These are phyloP conservation scores for Wickerhamiella lipophila DNA, from an alignment of 805 yeast species.

Conservation along the genomic window DNA sequence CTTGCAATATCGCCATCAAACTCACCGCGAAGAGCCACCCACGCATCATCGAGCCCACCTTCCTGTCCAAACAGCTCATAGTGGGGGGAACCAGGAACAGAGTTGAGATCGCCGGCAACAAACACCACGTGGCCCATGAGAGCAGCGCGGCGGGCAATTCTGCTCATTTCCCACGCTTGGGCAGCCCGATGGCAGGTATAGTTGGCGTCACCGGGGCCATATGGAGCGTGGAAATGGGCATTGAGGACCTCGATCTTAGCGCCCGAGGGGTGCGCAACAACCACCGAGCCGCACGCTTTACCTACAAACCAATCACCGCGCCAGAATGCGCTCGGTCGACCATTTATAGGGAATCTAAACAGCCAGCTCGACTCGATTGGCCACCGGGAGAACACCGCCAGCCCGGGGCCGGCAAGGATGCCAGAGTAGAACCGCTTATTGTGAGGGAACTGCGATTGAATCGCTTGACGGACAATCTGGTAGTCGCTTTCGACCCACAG, in stretches of 20 bases:
- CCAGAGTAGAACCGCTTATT: constrained; percentile 68
- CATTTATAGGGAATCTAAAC: constrained; percentile 81
- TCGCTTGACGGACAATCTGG: constrained; percentile 42
- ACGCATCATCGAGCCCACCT: constrained; percentile 64
- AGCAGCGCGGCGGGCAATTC: constrained; percentile 45
- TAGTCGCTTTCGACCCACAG: constrained; percentile 84
- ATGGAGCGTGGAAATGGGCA: constrained; percentile 97
- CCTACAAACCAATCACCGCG: constrained; percentile 98
- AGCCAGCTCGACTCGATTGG: constrained; percentile 73
- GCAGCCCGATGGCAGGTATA: constrained; percentile 82
- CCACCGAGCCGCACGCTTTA: constrained; percentile 67
- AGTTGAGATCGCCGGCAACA: constrained; percentile 87
- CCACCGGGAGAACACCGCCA: constrained; percentile 68
- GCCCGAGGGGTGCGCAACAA: constrained; percentile 40
- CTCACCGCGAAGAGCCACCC: constrained; percentile 56
- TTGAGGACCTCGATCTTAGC: constrained; percentile 62
- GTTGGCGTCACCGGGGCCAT: constrained; percentile 77
- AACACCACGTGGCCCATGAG: constrained; percentile 74
- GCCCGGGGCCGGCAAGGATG: constrained; percentile 83
- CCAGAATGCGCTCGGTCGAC: constrained; percentile 83
- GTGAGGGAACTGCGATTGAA: constrained; percentile 44
- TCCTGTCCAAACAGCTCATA: constrained; percentile 56
- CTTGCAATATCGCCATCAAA: constrained; percentile 32
- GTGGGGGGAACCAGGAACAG: constrained; percentile 76
- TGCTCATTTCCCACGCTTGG: constrained; percentile 92